These are phyloP conservation scores for Calonectria pteridis DNA, from an alignment of 2,329 filamentous ascomycete species.

Conservation along the genomic window DNA sequence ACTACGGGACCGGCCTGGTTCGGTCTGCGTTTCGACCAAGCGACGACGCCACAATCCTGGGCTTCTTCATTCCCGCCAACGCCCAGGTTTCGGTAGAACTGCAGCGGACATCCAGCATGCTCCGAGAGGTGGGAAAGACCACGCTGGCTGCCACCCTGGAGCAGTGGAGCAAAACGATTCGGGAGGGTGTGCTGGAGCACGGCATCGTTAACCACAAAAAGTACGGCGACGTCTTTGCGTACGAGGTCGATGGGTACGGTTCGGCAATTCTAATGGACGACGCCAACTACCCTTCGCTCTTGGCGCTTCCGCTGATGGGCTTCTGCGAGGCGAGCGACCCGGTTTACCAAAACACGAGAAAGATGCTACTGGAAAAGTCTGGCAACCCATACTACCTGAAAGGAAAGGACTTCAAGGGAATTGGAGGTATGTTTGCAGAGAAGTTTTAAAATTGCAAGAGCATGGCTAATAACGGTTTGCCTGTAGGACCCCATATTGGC, in stretches of 20 bases:
- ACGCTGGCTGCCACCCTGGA: constrained; percentile 68
- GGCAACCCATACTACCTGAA: constrained; percentile 92
- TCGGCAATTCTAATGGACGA: constrained; percentile 89
- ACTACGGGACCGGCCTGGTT: constrained; percentile 84
- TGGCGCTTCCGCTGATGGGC: constrained; percentile 83
- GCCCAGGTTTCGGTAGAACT: constrained; percentile 96
- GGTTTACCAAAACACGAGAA: constrained; percentile 89
- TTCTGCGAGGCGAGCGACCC: constrained; percentile 75
- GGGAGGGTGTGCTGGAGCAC: constrained; percentile 84
- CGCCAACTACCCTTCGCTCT: constrained; percentile 85
- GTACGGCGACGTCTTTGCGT: constrained; percentile 85
- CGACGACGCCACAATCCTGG: constrained; percentile 93
- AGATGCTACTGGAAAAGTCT: constrained; percentile 76
- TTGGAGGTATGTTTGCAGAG: constrained; percentile 75
- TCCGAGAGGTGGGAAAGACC: constrained; percentile 71
- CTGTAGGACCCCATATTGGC: constrained; percentile 75
- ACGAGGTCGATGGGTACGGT: constrained; percentile 89
- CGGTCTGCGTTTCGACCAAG: constrained; percentile 94
- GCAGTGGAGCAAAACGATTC: constrained; percentile 72
- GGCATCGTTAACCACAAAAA: constrained; percentile 82
- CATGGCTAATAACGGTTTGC: constrained; percentile 22
- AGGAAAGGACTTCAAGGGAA: constrained; percentile 83
- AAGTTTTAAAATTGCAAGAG: too few species aligned
- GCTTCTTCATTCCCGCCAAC: constrained; percentile 95
- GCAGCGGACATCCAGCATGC: constrained; percentile 76